phyloP scores from a whole-genome alignment of 23 red algal genomes.

The Gracilaria vermiculophylla region DNA sequence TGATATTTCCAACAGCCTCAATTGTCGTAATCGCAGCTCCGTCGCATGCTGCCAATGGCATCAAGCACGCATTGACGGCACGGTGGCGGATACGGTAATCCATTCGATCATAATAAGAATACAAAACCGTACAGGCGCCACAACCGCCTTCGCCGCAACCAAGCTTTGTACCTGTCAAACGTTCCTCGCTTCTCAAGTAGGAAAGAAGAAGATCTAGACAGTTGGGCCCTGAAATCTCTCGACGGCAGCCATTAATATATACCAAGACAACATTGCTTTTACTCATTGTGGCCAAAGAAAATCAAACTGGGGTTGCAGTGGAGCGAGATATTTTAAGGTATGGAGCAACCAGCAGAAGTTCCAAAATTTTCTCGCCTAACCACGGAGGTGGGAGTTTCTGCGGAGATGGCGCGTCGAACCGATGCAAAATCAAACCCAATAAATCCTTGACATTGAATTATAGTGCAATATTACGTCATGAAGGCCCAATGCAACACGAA shows the following conservation, averaged over 20 bases:
- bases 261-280: slow-evolving; percentile 13
- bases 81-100: slow-evolving; percentile 11
- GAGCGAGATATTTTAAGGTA: no score
- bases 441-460: no score
- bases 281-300: neutral
- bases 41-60: slow-evolving; percentile 62
- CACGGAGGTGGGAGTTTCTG: no score
- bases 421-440: no score
- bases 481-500: no score
- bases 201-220: slow-evolving; percentile 49
- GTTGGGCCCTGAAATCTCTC: neutral
- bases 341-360: no score
- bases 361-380: no score
- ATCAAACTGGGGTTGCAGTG: no score
- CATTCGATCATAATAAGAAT: neutral
- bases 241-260: slow-evolving; percentile 61
- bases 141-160: slow-evolving; percentile 94
- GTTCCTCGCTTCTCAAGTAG: slow-evolving; percentile 35
- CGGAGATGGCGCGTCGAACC: no score
- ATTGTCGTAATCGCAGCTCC: slow-evolving; percentile 75
- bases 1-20: slow-evolving; percentile 70
- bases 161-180: slow-evolving; percentile 82
- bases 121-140: slow-evolving; percentile 82
- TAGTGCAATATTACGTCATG: no score
- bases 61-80: slow-evolving; percentile 80